A percentile compares a stretch with the other conserved stretches of the same genome.
phyloP scores from a whole-genome alignment of 2,329 filamentous ascomycete genomes.

The Arachnopeziza araneosa region DNA sequence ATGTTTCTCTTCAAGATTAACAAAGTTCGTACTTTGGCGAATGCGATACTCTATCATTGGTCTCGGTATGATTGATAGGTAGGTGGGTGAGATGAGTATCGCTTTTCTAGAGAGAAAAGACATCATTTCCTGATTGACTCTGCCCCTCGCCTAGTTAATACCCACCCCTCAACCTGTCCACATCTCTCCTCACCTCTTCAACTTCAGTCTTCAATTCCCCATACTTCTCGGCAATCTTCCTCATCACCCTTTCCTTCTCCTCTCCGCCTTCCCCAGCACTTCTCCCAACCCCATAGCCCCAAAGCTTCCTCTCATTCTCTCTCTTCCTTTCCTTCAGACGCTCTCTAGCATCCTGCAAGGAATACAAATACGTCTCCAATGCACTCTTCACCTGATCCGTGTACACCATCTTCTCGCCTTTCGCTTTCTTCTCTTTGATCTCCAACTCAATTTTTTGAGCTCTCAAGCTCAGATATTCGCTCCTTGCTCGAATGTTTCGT shows the following conservation, averaged over 20 bases:
- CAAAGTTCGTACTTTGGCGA: too few species aligned
- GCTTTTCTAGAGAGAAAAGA: too few species aligned
- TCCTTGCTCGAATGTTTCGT: conserved; percentile 18
- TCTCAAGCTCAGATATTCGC: conserved; percentile 16
- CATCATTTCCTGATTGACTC: too few species aligned
- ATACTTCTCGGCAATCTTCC: conserved; percentile 30
- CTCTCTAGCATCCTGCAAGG: conserved; percentile 25
- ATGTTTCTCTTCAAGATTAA: too few species aligned
- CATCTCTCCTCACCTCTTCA: conserved; percentile 28
- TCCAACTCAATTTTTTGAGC: conserved; percentile 15
- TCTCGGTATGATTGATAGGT: too few species aligned
- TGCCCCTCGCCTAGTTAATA: too few species aligned
- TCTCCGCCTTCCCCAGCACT: conserved; percentile 12
- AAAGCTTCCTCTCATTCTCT: conserved; percentile 23
- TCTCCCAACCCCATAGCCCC: conserved; percentile 29
- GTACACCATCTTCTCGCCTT: conserved; percentile 26
- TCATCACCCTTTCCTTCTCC: conserved; percentile 31
- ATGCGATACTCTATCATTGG: too few species aligned
- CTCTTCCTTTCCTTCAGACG: conserved; percentile 23
- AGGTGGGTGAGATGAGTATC: too few species aligned
- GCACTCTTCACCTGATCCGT: conserved; percentile 24
- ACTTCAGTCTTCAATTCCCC: conserved; percentile 25
- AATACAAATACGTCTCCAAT: conserved; percentile 21
- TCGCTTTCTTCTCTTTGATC: conserved; percentile 14
- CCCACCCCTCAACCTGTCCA: conserved; percentile 25